Evolutionary conservation across 768 basidiomycete species (phyloP).

Genomic region (Suillus hirtellus): DNA sequence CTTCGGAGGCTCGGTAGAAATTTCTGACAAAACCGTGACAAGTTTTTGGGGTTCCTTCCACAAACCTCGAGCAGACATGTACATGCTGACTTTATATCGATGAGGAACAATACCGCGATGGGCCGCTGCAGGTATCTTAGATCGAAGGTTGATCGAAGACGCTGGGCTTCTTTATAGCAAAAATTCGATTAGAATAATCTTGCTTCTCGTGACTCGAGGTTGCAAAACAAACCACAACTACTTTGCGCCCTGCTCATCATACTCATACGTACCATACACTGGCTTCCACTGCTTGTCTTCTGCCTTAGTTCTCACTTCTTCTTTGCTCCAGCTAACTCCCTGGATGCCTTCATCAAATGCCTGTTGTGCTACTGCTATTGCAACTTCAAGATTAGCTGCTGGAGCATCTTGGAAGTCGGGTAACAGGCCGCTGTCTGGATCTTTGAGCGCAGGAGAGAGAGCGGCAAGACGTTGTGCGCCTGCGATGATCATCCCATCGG

Average conservation of each 20-base stretch:
- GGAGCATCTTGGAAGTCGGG: slow-evolving; percentile 79
- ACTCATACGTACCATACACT: slow-evolving; percentile 63
- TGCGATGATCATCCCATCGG: slow-evolving; percentile 87
- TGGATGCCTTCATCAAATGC: slow-evolving; percentile 74
- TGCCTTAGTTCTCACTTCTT: slow-evolving; percentile 54
- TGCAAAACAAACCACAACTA: slow-evolving; percentile 17
- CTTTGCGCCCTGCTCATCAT: slow-evolving; percentile 53
- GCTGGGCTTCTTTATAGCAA: too few relatives aligned
- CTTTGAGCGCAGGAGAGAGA: slow-evolving; percentile 71
- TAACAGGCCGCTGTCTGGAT: slow-evolving; percentile 70
- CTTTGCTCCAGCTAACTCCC: slow-evolving; percentile 56
- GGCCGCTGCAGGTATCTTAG: too few relatives aligned
- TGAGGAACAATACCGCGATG: too few relatives aligned
- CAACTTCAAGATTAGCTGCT: slow-evolving; percentile 76
- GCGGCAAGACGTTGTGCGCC: slow-evolving; percentile 74
- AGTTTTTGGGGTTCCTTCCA: background rate
- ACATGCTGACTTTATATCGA: too few relatives aligned
- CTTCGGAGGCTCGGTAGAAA: too few relatives aligned
- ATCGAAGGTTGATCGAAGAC: too few relatives aligned
- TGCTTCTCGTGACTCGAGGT: slow-evolving; percentile 7
- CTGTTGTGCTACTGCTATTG: slow-evolving; percentile 75
- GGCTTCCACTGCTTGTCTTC: slow-evolving; percentile 61
- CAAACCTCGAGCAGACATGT: too few relatives aligned
- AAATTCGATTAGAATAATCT: too few relatives aligned
- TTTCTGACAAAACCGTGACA: too few relatives aligned